phyloP scores from a whole-genome alignment of 83 land plant genomes.

The Picea engelmannii region DNA sequence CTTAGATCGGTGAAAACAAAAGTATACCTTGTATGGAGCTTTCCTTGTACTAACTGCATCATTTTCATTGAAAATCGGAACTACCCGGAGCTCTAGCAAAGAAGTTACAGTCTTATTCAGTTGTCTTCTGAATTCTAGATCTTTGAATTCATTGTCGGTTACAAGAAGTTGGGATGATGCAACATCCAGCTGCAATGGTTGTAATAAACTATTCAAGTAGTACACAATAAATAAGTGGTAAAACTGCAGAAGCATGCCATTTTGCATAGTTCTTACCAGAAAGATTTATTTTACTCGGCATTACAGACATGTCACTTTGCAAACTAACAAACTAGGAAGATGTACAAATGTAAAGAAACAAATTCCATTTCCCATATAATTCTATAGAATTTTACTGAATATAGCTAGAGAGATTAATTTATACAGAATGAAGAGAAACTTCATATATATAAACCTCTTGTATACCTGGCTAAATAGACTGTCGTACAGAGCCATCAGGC shows the following conservation, averaged over 20 bases:
- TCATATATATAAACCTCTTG: not conserved
- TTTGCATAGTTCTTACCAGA: not conserved
- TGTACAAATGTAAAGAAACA: slow-evolving; percentile 6
- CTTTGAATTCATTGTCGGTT: slow-evolving; percentile 89
- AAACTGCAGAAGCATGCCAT: not conserved
- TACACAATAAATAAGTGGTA: not conserved
- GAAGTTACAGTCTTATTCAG: no score
- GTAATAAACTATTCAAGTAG: not conserved
- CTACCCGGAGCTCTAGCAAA: slow-evolving; percentile 20
- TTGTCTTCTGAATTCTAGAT: slow-evolving; percentile 30
- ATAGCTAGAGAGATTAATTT: no score
- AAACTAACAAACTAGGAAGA: not conserved
- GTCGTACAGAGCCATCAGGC: no score
- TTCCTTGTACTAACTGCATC: slow-evolving; percentile 94
- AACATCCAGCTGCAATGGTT: slow-evolving; percentile 83
- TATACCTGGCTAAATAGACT: slow-evolving; percentile 36
- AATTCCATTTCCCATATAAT: not conserved
- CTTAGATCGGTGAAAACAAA: not conserved
- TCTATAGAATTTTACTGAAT: not conserved
- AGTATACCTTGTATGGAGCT: slow-evolving; percentile 88
- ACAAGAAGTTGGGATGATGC: slow-evolving; percentile 93
- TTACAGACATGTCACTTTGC: not conserved
- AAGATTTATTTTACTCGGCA: not conserved
- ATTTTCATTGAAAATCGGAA: slow-evolving; percentile 96
- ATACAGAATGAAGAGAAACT: no score